These are phyloP conservation scores for Citrus maxima DNA, from an alignment of 345 rosid genomes.

Conservation along the genomic window DNA sequence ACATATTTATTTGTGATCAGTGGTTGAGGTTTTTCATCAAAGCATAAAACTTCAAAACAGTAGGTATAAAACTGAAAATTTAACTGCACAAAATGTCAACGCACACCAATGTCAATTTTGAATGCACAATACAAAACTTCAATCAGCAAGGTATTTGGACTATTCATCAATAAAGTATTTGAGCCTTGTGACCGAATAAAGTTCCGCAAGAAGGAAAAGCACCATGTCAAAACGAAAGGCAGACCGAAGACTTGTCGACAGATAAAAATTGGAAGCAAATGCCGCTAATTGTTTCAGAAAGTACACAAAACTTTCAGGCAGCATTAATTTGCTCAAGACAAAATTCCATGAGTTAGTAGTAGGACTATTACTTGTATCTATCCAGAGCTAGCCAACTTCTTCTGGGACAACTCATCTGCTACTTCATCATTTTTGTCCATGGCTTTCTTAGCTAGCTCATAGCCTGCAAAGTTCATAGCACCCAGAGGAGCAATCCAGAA, in stretches of 20 bases:
- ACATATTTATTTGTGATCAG: too few species aligned
- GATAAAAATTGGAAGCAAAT: conserved; percentile 21
- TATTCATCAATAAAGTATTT: too few species aligned
- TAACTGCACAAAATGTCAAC: conserved; percentile 17
- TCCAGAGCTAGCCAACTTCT: conserved; percentile 37
- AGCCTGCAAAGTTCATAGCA: conserved; percentile 99
- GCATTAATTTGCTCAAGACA: conserved; percentile 3
- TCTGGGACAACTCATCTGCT: conserved; percentile 30
- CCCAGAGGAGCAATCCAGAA: conserved; percentile 99
- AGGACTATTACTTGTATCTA: not conserved
- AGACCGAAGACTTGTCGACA: conserved; percentile 33
- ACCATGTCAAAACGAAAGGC: not conserved
- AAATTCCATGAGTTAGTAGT: conserved; percentile 1
- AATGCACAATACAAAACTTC: conserved; percentile 8
- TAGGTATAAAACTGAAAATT: not conserved
- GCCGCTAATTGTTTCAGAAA: conserved; percentile 11
- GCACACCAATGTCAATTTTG: conserved; percentile 2
- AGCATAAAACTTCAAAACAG: too few species aligned
- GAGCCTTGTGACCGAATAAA: not conserved
- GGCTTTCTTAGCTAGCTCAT: conserved; percentile 87
- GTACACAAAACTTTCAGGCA: conserved; percentile 23
- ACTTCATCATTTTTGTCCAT: conserved; percentile 62
- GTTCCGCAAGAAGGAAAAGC: not conserved
- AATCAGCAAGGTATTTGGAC: conserved; percentile 7
- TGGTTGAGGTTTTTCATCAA: too few species aligned